Percentiles rank a stretch among this genome's conserved stretches.
These are phyloP conservation scores for Candida patagonica DNA, from an alignment of 805 yeast species.

Conservation along the genomic window DNA sequence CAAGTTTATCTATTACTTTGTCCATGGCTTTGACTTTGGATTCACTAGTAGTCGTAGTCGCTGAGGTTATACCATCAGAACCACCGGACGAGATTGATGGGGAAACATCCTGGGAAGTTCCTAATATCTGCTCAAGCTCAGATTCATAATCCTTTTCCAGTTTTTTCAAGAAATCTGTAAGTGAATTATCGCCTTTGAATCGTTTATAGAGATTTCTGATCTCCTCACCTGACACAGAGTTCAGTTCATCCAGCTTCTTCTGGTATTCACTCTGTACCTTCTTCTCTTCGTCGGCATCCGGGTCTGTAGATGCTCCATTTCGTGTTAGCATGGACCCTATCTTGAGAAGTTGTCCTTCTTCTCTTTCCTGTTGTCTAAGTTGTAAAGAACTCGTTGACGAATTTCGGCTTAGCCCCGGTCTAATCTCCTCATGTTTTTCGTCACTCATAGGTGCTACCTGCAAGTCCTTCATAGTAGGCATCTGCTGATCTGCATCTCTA, in stretches of 20 bases:
- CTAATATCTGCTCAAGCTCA: constrained; percentile 11
- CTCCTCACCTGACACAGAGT: constrained; percentile 40
- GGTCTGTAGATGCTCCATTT: constrained; percentile 24
- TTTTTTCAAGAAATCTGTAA: constrained; percentile 14
- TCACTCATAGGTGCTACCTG: constrained; percentile 4
- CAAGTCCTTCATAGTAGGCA: background rate
- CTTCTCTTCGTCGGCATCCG: constrained; percentile 5
- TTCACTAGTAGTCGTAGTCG: background rate
- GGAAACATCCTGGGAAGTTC: constrained; percentile 1
- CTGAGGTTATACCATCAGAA: background rate
- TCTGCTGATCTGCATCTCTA: background rate
- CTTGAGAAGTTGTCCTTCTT: constrained; percentile 86
- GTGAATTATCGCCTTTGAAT: constrained; percentile 13
- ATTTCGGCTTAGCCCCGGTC: constrained; percentile 12
- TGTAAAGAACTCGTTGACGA: constrained; percentile 33
- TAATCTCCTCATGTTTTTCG: background rate
- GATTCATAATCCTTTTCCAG: constrained; percentile 12
- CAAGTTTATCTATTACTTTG: constrained; percentile 10
- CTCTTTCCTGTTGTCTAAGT: constrained; percentile 73
- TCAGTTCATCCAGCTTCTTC: background rate
- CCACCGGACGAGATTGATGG: no score
- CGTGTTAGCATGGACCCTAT: constrained; percentile 76
- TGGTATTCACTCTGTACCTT: constrained; percentile 1
- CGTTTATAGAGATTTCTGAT: constrained; percentile 32
- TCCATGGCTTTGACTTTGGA: constrained; percentile 4